phyloP scores from a whole-genome alignment of 2,329 filamentous ascomycete genomes.

The Daldinia sp. region DNA sequence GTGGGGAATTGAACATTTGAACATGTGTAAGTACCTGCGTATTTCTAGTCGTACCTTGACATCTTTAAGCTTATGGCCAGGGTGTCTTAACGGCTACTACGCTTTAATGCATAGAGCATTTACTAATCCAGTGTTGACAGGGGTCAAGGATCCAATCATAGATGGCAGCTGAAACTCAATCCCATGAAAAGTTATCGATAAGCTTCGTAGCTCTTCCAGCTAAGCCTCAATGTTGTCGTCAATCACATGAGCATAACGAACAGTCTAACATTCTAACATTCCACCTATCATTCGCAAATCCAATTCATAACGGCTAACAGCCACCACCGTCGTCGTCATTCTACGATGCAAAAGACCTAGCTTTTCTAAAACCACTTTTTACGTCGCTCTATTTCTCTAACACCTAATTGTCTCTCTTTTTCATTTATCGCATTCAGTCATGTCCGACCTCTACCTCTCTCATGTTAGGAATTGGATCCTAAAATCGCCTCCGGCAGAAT shows the following conservation, averaged over 20 bases:
- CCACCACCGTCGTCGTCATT: slow-evolving; percentile 44
- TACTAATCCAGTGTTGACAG: neutral
- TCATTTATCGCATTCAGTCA: slow-evolving; percentile 46
- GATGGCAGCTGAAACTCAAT: slow-evolving; percentile 3
- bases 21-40: slow-evolving; percentile 14
- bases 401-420: slow-evolving; percentile 5
- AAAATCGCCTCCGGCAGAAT: slow-evolving; percentile 91
- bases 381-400: slow-evolving; percentile 9
- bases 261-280: neutral
- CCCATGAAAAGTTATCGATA: slow-evolving; percentile 29
- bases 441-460: slow-evolving; percentile 67
- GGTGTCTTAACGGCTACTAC: slow-evolving; percentile 20
- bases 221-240: slow-evolving; percentile 3
- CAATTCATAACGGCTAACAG: slow-evolving; percentile 28
- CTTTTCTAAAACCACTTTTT: slow-evolving; percentile 24
- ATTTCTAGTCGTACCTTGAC: neutral
- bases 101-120: neutral
- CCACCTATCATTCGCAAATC: slow-evolving; percentile 5
- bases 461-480: slow-evolving; percentile 76
- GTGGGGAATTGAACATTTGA: neutral
- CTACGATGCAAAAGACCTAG: slow-evolving; percentile 38
- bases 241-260: neutral
- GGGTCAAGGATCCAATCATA: neutral
- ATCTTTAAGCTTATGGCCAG: slow-evolving; percentile 22
- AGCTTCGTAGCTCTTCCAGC: slow-evolving; percentile 15